Percentiles rank a stretch among this genome's conserved stretches.
Evolutionary conservation across 768 basidiomycete species (phyloP).

Genomic region (Phylloporus rhodoxanthus): DNA sequence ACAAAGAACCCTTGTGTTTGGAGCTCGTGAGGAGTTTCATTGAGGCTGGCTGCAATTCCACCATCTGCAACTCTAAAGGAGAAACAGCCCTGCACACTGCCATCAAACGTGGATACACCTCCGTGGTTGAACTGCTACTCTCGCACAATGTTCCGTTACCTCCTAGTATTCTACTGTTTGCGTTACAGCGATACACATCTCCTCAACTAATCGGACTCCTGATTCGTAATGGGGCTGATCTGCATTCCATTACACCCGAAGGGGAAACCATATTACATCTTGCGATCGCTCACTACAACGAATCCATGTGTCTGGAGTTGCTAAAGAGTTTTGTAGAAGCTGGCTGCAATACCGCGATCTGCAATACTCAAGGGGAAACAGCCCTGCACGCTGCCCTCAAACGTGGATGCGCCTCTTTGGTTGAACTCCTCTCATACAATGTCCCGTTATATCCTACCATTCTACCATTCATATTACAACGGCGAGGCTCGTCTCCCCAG

Average conservation of each 20-base stretch:
- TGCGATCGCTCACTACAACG: neutral
- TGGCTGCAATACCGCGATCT: too few relatives aligned
- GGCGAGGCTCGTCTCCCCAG: too few relatives aligned
- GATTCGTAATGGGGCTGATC: neutral
- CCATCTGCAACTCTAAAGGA: neutral
- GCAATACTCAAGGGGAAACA: too few relatives aligned
- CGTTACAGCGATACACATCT: neutral
- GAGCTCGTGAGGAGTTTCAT: too few relatives aligned
- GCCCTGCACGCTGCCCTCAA: too few relatives aligned
- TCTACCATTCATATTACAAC: too few relatives aligned
- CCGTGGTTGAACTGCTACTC: neutral
- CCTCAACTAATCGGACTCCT: neutral
- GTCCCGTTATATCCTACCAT: too few relatives aligned
- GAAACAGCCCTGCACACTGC: too few relatives aligned
- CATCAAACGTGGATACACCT: neutral
- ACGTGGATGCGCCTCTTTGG: too few relatives aligned
- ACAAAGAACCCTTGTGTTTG: too few relatives aligned
- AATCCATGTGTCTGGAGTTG: neutral
- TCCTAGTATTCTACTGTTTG: neutral
- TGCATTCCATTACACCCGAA: neutral
- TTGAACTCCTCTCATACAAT: too few relatives aligned
- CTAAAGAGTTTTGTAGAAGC: neutral
- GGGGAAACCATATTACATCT: neutral
- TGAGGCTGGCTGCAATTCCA: too few relatives aligned
- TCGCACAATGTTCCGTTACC: neutral